phyloP scores from a whole-genome alignment of 2,329 filamentous ascomycete species.

The Cyanodermella asteris region DNA sequence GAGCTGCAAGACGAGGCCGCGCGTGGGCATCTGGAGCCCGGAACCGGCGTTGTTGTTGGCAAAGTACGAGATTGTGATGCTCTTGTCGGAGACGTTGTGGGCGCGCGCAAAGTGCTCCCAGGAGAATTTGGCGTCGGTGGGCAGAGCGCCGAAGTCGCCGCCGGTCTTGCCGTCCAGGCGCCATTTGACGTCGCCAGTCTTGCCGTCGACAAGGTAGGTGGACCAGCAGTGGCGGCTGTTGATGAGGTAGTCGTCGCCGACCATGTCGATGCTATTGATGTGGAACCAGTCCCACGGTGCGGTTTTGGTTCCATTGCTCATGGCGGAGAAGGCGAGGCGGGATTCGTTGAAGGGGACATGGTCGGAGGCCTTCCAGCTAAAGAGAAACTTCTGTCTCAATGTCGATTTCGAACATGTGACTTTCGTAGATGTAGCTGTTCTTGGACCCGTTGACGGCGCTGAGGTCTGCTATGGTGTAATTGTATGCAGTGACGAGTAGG shows the following conservation, averaged over 20 bases:
- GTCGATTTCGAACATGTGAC: slow-evolving; percentile 24
- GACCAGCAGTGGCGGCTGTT: slow-evolving; percentile 13
- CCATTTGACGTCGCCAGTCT: slow-evolving; percentile 27
- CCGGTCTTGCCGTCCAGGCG: slow-evolving; percentile 23
- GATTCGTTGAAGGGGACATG: slow-evolving; percentile 15
- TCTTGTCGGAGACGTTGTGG: slow-evolving; percentile 4
- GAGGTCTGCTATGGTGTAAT: slow-evolving; percentile 18
- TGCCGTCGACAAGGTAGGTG: slow-evolving; percentile 14
- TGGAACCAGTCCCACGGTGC: slow-evolving; percentile 9
- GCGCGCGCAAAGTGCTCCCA: slow-evolving; percentile 33
- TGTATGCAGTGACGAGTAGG: slow-evolving; percentile 21
- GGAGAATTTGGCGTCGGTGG: slow-evolving; percentile 6
- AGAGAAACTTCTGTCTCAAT: slow-evolving; percentile 22
- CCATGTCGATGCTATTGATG: slow-evolving; percentile 8
- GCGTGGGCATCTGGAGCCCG: slow-evolving; percentile 2
- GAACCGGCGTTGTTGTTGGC: slow-evolving; percentile 2
- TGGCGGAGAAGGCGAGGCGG: slow-evolving; percentile 6
- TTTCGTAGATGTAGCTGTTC: slow-evolving; percentile 19
- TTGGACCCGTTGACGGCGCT: slow-evolving; percentile 14
- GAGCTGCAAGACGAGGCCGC: slow-evolving; percentile 3
- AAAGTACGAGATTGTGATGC: slow-evolving; percentile 4
- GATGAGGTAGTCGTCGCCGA: slow-evolving; percentile 13
- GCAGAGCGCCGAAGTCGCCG: slow-evolving; percentile 5
- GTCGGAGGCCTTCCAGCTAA: slow-evolving; percentile 26
- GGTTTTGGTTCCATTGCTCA: slow-evolving; percentile 2